Evolutionary conservation across 306 rosid genomes (phyloP).

Genomic region (Vigna hirtella): DNA sequence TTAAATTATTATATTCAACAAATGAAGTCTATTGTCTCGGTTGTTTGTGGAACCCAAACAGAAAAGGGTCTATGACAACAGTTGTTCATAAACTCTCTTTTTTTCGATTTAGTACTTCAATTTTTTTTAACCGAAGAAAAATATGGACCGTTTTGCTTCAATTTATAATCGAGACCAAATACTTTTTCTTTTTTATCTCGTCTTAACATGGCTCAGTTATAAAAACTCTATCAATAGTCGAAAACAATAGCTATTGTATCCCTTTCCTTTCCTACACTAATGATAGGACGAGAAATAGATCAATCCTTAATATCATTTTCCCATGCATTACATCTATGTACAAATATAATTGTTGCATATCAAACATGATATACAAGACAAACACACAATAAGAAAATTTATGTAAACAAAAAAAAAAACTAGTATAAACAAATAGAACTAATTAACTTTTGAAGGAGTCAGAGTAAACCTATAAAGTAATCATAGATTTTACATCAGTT

Average conservation of each 20-base stretch:
- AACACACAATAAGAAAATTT: neutral
- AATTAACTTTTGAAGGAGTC: neutral
- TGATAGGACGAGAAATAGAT: neutral
- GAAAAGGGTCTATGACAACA: too few species aligned
- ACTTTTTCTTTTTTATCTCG: too few species aligned
- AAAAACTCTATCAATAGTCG: accelerated
- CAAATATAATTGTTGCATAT: neutral
- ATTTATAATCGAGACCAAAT: too few species aligned
- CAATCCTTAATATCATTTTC: neutral
- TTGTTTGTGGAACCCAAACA: too few species aligned
- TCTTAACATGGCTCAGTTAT: accelerated
- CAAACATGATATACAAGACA: neutral
- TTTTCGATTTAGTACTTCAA: too few species aligned
- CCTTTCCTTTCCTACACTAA: too few species aligned
- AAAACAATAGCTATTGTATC: too few species aligned
- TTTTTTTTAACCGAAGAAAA: too few species aligned
- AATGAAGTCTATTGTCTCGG: too few species aligned
- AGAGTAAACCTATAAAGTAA: neutral
- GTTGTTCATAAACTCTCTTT: too few species aligned
- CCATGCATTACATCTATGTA: neutral
- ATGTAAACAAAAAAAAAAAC: neutral
- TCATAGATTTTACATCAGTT: slow-evolving; percentile 27
- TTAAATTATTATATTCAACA: too few species aligned
- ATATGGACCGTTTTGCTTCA: too few species aligned
- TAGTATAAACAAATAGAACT: neutral